Evolutionary conservation across 805 yeast species (phyloP).

Genomic region (Pichia phayaonensis): DNA sequence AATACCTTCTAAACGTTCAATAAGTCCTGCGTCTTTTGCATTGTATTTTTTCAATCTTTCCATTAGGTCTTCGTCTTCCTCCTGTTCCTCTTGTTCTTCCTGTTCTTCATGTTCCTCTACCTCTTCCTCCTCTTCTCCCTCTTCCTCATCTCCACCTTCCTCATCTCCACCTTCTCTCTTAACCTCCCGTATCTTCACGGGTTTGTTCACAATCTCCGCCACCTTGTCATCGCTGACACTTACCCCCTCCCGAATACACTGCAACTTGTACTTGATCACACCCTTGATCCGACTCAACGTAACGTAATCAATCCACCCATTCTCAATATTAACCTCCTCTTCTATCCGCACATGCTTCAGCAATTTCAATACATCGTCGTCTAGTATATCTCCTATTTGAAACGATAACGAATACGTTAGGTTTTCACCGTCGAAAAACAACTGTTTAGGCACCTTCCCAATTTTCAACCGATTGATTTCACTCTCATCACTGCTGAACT

Average conservation of each 20-base stretch:
- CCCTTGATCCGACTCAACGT: conserved; percentile 59
- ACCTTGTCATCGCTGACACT: conserved; percentile 36
- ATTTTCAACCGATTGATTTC: conserved; percentile 17
- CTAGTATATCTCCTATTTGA: conserved; percentile 73
- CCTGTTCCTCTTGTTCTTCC: conserved; percentile 28
- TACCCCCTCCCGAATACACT: conserved; percentile 47
- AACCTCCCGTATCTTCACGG: conserved; percentile 5
- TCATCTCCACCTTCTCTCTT: conserved; percentile 29
- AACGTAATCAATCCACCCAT: conserved; percentile 73
- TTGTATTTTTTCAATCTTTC: conserved; percentile 31
- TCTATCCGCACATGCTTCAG: conserved; percentile 34
- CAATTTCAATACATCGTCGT: conserved; percentile 46
- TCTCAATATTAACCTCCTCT: conserved; percentile 44
- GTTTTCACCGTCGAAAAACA: conserved; percentile 64
- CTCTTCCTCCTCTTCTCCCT: conserved; percentile 13
- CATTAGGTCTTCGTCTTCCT: conserved; percentile 26
- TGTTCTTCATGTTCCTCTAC: conserved; percentile 21
- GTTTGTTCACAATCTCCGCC: conserved; percentile 33
- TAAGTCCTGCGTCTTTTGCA: conserved; percentile 25
- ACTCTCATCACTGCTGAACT: conserved; percentile 18
- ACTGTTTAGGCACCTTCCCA: conserved; percentile 34
- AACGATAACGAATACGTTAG: conserved; percentile 64
- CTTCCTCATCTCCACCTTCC: conserved; percentile 22
- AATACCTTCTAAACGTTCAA: conserved; percentile 22
- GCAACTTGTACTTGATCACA: conserved; percentile 65